Conservation (phyloP, 371 early-diverging fungal species). For the Rhizopus arrhizus region DNA sequence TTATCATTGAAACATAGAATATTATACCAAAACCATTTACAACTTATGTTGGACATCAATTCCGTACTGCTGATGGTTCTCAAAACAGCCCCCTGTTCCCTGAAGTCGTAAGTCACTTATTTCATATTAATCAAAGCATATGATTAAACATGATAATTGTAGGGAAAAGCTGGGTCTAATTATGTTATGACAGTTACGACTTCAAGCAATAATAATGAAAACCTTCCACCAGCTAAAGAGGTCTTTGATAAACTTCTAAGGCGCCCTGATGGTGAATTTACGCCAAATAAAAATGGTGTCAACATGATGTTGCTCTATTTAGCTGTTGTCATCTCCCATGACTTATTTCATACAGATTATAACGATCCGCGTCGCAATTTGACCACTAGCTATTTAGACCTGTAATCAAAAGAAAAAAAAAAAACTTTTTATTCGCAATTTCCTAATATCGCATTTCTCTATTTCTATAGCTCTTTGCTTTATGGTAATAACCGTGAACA, state of each 20-base stretch:
- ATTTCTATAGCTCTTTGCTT: constrained; percentile 32
- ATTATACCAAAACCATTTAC: constrained; percentile 45
- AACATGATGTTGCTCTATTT: constrained; percentile 53
- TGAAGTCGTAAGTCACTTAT: constrained; percentile 34
- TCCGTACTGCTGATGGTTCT: constrained; percentile 56
- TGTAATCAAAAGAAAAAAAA: constrained; percentile 25
- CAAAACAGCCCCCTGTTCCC: constrained; percentile 44
- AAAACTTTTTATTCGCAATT: not conserved
- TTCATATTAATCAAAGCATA: no score
- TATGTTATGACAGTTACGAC: constrained; percentile 46
- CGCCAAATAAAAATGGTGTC: constrained; percentile 36
- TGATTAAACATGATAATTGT: not conserved
- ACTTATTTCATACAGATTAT: constrained; percentile 53
- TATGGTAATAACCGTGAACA: constrained; percentile 48
- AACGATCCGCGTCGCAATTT: constrained; percentile 41
- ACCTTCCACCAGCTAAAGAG: constrained; percentile 35
- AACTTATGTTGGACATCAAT: constrained; percentile 43
- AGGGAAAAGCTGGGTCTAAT: constrained; percentile 48
- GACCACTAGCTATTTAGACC: constrained; percentile 53
- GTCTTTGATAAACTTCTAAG: constrained; percentile 44
- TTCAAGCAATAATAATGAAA: constrained; percentile 18
- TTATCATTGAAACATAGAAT: constrained; percentile 20
- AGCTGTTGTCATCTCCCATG: constrained; percentile 57
- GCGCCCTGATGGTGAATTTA: constrained; percentile 36
- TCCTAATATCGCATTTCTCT: not conserved